phyloP scores from a whole-genome alignment of 202 grass and related monocot species.

The Zizania palustris region DNA sequence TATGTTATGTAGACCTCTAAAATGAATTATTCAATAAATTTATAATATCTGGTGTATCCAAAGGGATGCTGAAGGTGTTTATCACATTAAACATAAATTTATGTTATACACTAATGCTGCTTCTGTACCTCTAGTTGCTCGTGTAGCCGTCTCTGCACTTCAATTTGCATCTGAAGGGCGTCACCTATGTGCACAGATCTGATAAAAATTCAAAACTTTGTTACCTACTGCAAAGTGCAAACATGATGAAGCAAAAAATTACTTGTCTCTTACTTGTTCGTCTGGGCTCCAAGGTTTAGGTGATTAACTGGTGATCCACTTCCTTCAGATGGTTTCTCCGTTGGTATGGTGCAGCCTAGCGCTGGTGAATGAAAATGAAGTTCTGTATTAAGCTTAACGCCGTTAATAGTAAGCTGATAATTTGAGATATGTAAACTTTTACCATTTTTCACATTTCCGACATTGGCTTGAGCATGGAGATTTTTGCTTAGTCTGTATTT shows the following conservation, averaged over 20 bases:
- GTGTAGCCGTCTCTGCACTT: conserved; percentile 84
- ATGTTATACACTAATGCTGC: not conserved
- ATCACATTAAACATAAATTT: not conserved
- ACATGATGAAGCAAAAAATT: conserved; percentile 23
- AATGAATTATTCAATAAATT: conserved; percentile 15
- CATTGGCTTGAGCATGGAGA: conserved; percentile 64
- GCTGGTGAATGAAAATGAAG: conserved; percentile 42
- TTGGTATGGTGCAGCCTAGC: conserved; percentile 51
- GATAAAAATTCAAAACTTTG: conserved; percentile 47
- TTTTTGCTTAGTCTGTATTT: conserved; percentile 98
- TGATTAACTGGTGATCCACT: conserved; percentile 55
- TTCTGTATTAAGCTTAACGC: conserved; percentile 44
- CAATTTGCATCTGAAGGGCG: conserved; percentile 97
- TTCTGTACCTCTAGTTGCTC: conserved; percentile 91
- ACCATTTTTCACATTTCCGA: conserved; percentile 68
- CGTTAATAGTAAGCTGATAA: conserved; percentile 2
- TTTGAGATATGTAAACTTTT: conserved; percentile 30
- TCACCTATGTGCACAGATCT: conserved; percentile 93
- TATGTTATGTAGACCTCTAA: not conserved
- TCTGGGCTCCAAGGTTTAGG: conserved; percentile 52
- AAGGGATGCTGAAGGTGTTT: conserved; percentile 12
- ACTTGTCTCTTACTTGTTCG: conserved; percentile 78
- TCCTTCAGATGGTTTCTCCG: conserved; percentile 66
- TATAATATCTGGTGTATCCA: conserved; percentile 1
- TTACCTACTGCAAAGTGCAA: conserved; percentile 50